Percentiles rank a stretch among this genome's conserved stretches.
Evolutionary conservation across 1,284 basidiomycete species (phyloP).

Genomic region (Trametes versicolor): DNA sequence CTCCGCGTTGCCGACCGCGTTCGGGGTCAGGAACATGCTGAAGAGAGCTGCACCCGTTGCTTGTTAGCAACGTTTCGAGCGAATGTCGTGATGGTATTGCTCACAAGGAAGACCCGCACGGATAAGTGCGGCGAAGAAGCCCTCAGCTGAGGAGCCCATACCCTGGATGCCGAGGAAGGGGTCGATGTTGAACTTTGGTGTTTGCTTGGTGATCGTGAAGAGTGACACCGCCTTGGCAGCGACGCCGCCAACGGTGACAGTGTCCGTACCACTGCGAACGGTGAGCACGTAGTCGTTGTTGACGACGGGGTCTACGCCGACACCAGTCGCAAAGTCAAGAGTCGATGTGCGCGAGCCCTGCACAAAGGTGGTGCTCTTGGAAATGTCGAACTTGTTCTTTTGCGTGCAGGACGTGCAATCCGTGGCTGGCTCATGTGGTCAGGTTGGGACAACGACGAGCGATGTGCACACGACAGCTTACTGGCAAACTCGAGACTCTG

Average conservation of each 20-base stretch:
- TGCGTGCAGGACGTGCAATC: conserved; percentile 55
- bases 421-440: conserved; percentile 46
- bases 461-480: conserved; percentile 34
- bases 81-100: conserved; percentile 14
- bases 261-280: conserved; percentile 54
- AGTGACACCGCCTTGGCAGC: conserved; percentile 49
- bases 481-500: conserved; percentile 59
- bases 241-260: conserved; percentile 57
- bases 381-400: conserved; percentile 57
- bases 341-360: conserved; percentile 50
- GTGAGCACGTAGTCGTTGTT: conserved; percentile 55
- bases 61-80: background rate
- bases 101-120: conserved; percentile 59
- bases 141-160: conserved; percentile 56
- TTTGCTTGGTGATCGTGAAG: conserved; percentile 62
- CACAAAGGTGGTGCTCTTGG: conserved; percentile 60
- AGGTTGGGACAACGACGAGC: background rate
- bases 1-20: conserved; percentile 59
- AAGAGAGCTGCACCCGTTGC: conserved; percentile 53
- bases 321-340: conserved; percentile 62
- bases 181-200: conserved; percentile 58
- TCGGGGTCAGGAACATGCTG: conserved; percentile 60
- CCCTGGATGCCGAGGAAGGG: conserved; percentile 67
- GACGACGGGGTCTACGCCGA: conserved; percentile 64
- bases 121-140: conserved; percentile 59